These are phyloP conservation scores for Primulina eburnea DNA, from an alignment of 257 asterid genomes.

Conservation along the genomic window DNA sequence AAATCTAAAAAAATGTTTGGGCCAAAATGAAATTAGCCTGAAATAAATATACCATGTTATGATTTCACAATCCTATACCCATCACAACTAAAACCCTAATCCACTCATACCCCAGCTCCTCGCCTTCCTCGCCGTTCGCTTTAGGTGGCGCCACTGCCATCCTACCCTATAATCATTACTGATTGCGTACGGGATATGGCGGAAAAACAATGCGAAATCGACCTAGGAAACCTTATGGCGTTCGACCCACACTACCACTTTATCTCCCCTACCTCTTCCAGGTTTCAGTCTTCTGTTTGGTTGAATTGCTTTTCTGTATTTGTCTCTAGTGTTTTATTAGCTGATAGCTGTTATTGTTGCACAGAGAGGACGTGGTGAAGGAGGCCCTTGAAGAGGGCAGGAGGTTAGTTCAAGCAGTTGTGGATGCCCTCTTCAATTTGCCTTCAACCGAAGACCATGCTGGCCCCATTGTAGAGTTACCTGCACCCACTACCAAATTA, in stretches of 20 bases:
- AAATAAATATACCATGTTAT: no score
- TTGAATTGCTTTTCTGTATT: neutral
- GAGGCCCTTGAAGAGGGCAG: conserved; percentile 65
- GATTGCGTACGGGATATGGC: conserved; percentile 28
- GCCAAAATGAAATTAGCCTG: neutral
- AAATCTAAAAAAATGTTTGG: neutral
- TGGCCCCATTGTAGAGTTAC: conserved; percentile 78
- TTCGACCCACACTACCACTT: conserved; percentile 53
- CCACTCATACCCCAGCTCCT: neutral
- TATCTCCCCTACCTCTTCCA: conserved; percentile 55
- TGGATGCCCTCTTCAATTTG: conserved; percentile 71
- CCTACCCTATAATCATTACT: neutral
- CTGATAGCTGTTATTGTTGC: neutral
- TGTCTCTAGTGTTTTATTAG: neutral
- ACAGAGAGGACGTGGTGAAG: conserved; percentile 72
- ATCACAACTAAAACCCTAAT: neutral
- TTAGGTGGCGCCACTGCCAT: neutral
- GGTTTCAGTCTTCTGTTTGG: conserved; percentile 34
- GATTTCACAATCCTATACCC: neutral
- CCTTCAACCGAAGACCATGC: conserved; percentile 69
- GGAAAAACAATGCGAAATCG: conserved; percentile 51
- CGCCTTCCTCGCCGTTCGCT: neutral
- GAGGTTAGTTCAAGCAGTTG: conserved; percentile 77
- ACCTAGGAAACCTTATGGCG: conserved; percentile 79
- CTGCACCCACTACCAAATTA: conserved; percentile 69